Base-by-base conservation (phyloP, 2,329 filamentous ascomycete genomes). In the Colletotrichum filicis region DNA sequence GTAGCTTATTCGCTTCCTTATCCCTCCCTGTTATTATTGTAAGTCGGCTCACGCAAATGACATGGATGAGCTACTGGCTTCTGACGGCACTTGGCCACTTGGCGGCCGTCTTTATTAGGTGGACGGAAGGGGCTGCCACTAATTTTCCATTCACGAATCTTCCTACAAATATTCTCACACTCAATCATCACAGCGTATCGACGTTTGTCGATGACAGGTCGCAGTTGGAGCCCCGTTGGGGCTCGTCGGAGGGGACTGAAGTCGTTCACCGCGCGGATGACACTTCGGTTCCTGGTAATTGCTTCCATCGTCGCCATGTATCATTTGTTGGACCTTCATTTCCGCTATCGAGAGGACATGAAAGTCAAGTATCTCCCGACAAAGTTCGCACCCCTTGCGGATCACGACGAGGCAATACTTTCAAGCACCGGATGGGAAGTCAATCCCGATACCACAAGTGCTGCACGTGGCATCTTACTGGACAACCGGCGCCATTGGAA, bases 401-500 rank as follows among this genome's bases (percentile, higher is more conserved):
- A 46, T 4, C 22, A 64, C 22, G 71, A 74, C 14, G 52, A 67
- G 11, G 66, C 57, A n/a, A n/a, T 26, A 16, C 71, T 74, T 5
- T 7, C 22, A 5, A 55, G 71, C 26, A 22, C 57, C 3, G 66
- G 42, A 1, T 71, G 71, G 74, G 56, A 74, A 11, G 19, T 26
- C 1, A 32, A 52, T 16, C n/a, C 22, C 14, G 35, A 57, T 9
- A 19, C 26, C 0, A n/a, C 49, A 16, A 67, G 67, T 7, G 8
- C 60, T 28, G 59, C 61, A 26, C 61, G 74, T 16, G 24, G 35
- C 5, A 61, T 52, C 22, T 60, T 79, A 5, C 74, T 78, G 56
- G 64, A 73, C 1, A 75, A 77, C 58, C 74, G 76, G 7, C 35
- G 62, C 6, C 73, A 78, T 28, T 82, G 80, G 81, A 76, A 76